Percentiles rank a stretch among this genome's conserved stretches.
These are phyloP conservation scores for Cercospora sesami DNA, from an alignment of 2,329 filamentous ascomycete species.

Conservation along the genomic window DNA sequence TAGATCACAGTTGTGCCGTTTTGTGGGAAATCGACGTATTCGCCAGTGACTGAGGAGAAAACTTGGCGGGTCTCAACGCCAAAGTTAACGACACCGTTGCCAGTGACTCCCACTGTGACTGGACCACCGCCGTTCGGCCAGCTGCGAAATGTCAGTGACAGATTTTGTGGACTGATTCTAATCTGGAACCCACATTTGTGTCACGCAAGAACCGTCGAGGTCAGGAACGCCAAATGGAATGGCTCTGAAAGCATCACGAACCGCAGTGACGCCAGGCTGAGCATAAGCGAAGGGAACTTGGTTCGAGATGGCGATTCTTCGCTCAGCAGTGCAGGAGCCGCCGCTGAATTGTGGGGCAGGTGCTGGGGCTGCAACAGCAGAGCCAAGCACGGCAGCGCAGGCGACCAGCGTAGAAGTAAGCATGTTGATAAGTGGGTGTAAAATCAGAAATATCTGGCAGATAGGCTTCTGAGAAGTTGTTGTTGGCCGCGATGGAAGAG, in stretches of 20 bases:
- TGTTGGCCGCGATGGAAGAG: neutral
- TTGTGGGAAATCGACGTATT: conserved; percentile 16
- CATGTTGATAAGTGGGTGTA: neutral
- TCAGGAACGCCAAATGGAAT: conserved; percentile 18
- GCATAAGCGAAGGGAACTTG: conserved; percentile 17
- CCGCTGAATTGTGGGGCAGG: neutral
- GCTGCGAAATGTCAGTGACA: neutral
- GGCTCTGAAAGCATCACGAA: conserved; percentile 4
- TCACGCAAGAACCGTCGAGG: conserved; percentile 16
- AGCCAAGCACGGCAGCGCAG: neutral
- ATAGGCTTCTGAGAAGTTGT: neutral
- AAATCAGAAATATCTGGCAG: neutral
- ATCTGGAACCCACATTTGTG: conserved; percentile 7
- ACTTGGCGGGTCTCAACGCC: conserved; percentile 16
- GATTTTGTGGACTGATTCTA: neutral
- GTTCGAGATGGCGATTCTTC: neutral
- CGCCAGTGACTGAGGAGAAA: conserved; percentile 22
- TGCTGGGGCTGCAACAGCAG: neutral
- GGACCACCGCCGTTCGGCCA: conserved; percentile 13
- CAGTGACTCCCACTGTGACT: conserved; percentile 14
- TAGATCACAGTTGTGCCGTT: conserved; percentile 24
- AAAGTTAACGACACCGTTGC: conserved; percentile 11
- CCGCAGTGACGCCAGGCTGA: conserved; percentile 7
- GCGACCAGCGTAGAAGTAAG: neutral
- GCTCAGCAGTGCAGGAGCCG: conserved; percentile 1